A percentile compares a stretch with the other conserved stretches of the same genome.
Evolutionary conservation across 2,329 filamentous ascomycete genomes (phyloP).

Genomic region (Diplodia corticola): DNA sequence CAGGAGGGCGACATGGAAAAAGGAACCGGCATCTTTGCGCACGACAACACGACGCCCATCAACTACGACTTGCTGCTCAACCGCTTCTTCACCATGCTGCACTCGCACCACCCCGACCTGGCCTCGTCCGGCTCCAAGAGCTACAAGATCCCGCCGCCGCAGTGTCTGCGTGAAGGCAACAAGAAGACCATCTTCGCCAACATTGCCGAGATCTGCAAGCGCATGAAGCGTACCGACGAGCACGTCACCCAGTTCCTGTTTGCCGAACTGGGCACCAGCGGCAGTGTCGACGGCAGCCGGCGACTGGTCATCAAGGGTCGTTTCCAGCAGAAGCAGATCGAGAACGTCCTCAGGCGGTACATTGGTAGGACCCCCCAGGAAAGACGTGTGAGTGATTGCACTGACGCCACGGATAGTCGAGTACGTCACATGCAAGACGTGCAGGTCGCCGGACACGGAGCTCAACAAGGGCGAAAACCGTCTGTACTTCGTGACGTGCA

Average conservation of each 20-base stretch:
- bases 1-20: conserved; percentile 75
- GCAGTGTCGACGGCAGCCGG: conserved; percentile 89
- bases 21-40: conserved; percentile 87
- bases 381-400: neutral
- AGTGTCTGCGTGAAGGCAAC: conserved; percentile 99
- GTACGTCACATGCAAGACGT: conserved; percentile 99
- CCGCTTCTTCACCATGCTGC: conserved; percentile 92
- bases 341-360: conserved; percentile 94
- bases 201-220: conserved; percentile 97
- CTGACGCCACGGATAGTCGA: conserved; percentile 61
- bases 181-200: conserved; percentile 99
- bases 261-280: conserved; percentile 95
- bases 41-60: conserved; percentile 75
- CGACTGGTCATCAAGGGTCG: conserved; percentile 98
- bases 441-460: conserved; percentile 89
- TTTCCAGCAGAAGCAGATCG: conserved; percentile 99
- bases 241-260: conserved; percentile 97
- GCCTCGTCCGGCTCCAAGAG: conserved; percentile 84
- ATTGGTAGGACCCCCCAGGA: conserved; percentile 67
- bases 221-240: conserved; percentile 98
- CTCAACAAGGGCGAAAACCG: conserved; percentile 99
- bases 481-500: conserved; percentile 98
- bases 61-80: conserved; percentile 81
- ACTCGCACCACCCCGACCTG: conserved; percentile 96
- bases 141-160: conserved; percentile 98